phyloP scores from a whole-genome alignment of 2,329 filamentous ascomycete genomes.

The Scopulariopsis brevicaulis region DNA sequence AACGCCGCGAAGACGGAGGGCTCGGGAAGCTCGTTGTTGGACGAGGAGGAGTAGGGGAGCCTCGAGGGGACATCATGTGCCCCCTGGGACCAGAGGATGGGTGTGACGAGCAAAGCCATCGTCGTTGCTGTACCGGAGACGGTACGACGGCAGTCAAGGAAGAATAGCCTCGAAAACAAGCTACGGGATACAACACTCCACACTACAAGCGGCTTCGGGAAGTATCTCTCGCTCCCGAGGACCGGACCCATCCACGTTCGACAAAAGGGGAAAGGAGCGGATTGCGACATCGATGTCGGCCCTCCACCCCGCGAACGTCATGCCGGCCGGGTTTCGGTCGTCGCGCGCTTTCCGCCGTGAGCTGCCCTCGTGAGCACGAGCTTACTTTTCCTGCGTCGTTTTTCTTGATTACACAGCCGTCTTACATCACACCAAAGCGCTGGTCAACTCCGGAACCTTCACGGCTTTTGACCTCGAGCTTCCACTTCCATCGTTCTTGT shows the following conservation, averaged over 20 bases:
- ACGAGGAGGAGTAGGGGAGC: no score
- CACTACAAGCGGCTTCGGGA: not conserved
- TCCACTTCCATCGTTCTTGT: not conserved
- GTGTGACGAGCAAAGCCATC: no score
- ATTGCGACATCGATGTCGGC: constrained; percentile 15
- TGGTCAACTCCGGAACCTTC: not conserved
- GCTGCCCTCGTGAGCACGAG: not conserved
- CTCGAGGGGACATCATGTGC: no score
- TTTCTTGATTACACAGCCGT: not conserved
- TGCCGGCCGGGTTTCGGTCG: not conserved
- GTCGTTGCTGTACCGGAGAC: not conserved
- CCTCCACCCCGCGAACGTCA: constrained; percentile 7
- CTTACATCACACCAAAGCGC: not conserved
- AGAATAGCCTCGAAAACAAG: not conserved
- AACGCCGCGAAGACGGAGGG: no score
- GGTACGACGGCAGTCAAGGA: not conserved
- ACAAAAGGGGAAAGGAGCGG: constrained; percentile 7
- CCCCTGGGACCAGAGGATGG: no score
- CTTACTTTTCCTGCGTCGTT: not conserved
- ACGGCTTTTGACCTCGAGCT: not conserved
- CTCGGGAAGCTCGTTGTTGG: no score
- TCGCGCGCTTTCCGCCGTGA: not conserved
- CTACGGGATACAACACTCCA: no score
- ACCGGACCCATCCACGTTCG: not conserved
- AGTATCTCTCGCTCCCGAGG: not conserved